Conservation (phyloP, 352 stramenopile genomes). For the Phytophthora cactorum region DNA sequence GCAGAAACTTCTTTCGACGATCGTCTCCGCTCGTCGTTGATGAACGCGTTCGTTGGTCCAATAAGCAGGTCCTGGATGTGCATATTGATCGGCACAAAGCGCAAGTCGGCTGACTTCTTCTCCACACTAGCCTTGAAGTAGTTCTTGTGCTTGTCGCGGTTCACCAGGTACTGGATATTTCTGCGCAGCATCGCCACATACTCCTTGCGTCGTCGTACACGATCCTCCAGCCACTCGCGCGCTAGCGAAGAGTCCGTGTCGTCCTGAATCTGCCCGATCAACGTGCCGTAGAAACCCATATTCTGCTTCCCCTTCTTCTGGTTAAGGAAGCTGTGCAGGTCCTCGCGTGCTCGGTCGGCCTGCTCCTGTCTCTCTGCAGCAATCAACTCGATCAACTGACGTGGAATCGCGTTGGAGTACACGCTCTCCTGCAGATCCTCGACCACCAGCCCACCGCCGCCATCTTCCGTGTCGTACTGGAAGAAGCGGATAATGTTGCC, state of each 20-base stretch:
- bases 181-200: constrained; percentile 83
- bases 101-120: constrained; percentile 83
- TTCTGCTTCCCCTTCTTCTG: constrained; percentile 89
- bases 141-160: constrained; percentile 88
- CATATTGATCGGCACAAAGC: constrained; percentile 89
- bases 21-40: constrained; percentile 80
- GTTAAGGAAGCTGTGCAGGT: constrained; percentile 82
- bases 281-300: constrained; percentile 81
- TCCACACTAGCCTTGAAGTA: constrained; percentile 91
- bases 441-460: constrained; percentile 78
- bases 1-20: constrained; percentile 84
- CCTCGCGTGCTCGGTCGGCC: constrained; percentile 75
- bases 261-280: constrained; percentile 90
- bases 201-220: constrained; percentile 79
- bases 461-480: constrained; percentile 88
- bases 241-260: constrained; percentile 79
- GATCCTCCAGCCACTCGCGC: constrained; percentile 82
- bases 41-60: constrained; percentile 82
- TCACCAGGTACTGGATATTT: constrained; percentile 88
- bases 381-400: constrained; percentile 83
- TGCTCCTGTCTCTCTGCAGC: constrained; percentile 81
- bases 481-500: constrained; percentile 91
- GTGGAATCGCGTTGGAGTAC: constrained; percentile 81
- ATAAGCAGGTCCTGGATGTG: constrained; percentile 89
- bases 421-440: constrained; percentile 85